phyloP scores from a whole-genome alignment of 1,139 yeast genomes.

The Yamadazyma buinensis region DNA sequence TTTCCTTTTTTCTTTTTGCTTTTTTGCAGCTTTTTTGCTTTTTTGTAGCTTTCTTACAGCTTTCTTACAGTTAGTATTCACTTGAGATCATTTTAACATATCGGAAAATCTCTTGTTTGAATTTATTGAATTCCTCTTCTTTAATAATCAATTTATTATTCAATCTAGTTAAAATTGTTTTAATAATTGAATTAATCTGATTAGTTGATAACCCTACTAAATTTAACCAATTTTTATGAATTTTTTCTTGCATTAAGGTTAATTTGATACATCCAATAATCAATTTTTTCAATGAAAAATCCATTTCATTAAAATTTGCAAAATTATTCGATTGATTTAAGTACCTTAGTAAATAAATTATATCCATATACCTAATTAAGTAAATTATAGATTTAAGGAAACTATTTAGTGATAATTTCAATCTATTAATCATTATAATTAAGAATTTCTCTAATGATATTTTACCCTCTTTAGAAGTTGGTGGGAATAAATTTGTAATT shows the following conservation, averaged over 20 bases:
- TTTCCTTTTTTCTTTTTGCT: too few relatives aligned
- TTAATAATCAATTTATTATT: constrained; percentile 43
- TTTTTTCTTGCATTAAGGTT: constrained; percentile 31
- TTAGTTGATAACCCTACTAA: constrained; percentile 38
- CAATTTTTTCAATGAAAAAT: constrained; percentile 40
- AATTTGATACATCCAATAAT: constrained; percentile 45
- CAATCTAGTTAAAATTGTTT: constrained; percentile 37
- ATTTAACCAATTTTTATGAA: constrained; percentile 30
- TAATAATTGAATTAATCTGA: constrained; percentile 36
- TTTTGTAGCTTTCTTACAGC: too few relatives aligned
- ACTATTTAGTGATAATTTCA: constrained; percentile 31
- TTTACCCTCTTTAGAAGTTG: constrained; percentile 30
- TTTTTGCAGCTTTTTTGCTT: too few relatives aligned
- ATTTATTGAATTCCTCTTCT: constrained; percentile 33
- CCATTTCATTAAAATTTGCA: constrained; percentile 44
- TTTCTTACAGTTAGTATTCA: too few relatives aligned
- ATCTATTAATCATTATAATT: constrained; percentile 36
- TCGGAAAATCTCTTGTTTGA: constrained; percentile 40
- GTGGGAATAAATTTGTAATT: constrained; percentile 45
- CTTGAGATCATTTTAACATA: constrained; percentile 44
- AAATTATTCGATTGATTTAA: constrained; percentile 47
- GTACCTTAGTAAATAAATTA: constrained; percentile 43
- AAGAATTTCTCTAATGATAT: constrained; percentile 42
- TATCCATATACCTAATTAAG: constrained; percentile 48
- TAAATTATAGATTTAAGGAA: constrained; percentile 44